These are phyloP conservation scores for Hypoxylon sp. DNA, from an alignment of 2,329 filamentous ascomycete genomes.

Conservation along the genomic window DNA sequence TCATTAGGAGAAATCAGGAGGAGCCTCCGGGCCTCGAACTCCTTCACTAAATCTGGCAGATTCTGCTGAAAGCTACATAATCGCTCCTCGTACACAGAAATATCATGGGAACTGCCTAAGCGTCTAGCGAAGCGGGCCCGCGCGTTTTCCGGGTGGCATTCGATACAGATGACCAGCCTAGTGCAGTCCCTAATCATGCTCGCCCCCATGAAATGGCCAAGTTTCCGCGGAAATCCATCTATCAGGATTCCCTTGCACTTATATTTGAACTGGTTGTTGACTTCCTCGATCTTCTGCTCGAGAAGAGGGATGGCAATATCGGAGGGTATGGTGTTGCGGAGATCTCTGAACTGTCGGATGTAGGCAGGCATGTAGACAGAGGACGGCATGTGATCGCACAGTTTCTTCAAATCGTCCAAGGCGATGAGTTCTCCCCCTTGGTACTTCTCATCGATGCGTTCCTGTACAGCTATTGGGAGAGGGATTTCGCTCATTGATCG, in stretches of 20 bases:
- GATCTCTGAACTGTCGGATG: neutral
- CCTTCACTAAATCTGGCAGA: neutral
- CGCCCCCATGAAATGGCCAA: neutral
- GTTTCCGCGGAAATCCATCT: constrained; percentile 10
- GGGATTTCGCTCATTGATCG: neutral
- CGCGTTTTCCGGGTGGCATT: constrained; percentile 10
- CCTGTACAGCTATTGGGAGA: neutral
- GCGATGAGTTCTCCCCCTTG: neutral
- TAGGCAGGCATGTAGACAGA: neutral
- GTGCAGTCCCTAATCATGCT: neutral
- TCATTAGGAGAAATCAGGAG: constrained; percentile 1
- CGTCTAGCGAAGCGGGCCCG: constrained; percentile 6
- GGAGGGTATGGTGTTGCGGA: neutral
- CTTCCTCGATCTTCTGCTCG: neutral
- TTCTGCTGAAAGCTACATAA: neutral
- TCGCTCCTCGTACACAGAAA: neutral
- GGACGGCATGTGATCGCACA: neutral
- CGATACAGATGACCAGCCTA: constrained; percentile 13
- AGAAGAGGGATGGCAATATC: constrained; percentile 12
- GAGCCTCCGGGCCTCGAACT: neutral
- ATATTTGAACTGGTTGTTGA: neutral
- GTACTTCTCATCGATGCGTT: neutral
- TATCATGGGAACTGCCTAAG: neutral
- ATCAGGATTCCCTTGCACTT: constrained; percentile 16
- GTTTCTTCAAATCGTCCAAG: neutral